Percentiles rank a stretch among this genome's conserved stretches.
These are phyloP conservation scores for Ceratocystis huliohia DNA, from an alignment of 2,329 filamentous ascomycete species.

Conservation along the genomic window DNA sequence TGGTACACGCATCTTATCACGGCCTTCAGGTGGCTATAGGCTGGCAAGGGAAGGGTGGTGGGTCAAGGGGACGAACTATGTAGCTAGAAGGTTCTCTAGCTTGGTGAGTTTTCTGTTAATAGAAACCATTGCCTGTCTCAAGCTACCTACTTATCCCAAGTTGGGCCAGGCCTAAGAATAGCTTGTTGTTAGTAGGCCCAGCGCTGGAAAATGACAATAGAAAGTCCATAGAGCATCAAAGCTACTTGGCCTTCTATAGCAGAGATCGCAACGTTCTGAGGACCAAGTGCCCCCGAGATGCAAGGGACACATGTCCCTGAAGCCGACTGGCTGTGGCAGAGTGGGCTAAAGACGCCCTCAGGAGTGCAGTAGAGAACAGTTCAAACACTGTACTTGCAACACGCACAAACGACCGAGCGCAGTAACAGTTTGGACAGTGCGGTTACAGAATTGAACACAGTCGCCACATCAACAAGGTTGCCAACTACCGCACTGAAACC, in stretches of 20 bases:
- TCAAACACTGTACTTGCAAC: neutral
- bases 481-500: neutral
- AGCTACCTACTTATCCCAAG: too few species aligned
- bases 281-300: neutral
- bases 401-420: neutral
- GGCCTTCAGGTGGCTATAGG: neutral
- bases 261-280: conserved; percentile 12
- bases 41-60: neutral
- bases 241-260: neutral
- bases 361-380: neutral
- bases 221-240: too few species aligned
- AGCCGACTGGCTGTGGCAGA: neutral
- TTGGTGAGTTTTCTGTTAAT: neutral
- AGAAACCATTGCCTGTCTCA: too few species aligned
- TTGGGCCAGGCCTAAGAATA: too few species aligned
- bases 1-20: neutral
- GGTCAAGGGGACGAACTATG: neutral
- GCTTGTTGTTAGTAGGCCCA: too few species aligned
- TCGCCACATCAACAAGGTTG: neutral
- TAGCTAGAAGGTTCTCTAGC: neutral
- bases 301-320: conserved; percentile 8
- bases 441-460: neutral
- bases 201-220: too few species aligned
- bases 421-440: neutral
- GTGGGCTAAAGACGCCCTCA: neutral